Percentiles rank a stretch among this genome's conserved stretches.
phyloP scores from a whole-genome alignment of 345 rosid genomes.

The Eucalyptus shirleyi region DNA sequence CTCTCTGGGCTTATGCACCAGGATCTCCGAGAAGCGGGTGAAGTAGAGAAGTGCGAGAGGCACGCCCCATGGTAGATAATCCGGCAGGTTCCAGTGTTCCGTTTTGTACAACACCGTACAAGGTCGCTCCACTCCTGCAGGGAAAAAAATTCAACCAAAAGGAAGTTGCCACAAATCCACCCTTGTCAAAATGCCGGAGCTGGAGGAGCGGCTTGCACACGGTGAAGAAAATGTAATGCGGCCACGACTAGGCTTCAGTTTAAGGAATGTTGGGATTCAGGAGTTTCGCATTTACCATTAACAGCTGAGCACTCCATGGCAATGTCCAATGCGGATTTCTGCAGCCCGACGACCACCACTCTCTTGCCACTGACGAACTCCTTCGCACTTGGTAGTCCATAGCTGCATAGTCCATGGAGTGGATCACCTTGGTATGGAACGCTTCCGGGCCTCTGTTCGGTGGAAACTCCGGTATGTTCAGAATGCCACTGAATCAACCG shows the following conservation, averaged over 20 bases:
- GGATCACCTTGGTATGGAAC: conserved; percentile 27
- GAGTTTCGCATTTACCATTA: conserved; percentile 1
- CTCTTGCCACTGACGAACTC: conserved; percentile 9
- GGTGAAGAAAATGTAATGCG: not conserved
- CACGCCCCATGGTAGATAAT: conserved; percentile 31
- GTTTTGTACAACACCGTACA: conserved; percentile 24
- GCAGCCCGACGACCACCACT: conserved; percentile 20
- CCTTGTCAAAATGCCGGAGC: not conserved
- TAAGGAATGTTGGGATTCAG: not conserved
- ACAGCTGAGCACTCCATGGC: conserved; percentile 19
- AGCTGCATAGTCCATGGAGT: conserved; percentile 26
- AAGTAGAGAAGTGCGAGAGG: conserved; percentile 12
- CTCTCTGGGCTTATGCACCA: conserved; percentile 42
- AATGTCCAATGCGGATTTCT: conserved; percentile 29
- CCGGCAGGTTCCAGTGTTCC: conserved; percentile 29
- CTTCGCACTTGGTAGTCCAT: not conserved
- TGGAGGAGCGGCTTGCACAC: not conserved
- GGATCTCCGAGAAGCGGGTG: conserved; percentile 30
- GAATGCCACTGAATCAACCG: conserved; percentile 18
- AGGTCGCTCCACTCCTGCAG: conserved; percentile 16
- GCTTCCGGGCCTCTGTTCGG: conserved; percentile 22
- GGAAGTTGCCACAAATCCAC: not conserved
- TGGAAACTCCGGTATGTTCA: conserved; percentile 27
- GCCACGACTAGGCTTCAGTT: not conserved
- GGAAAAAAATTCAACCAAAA: not conserved